Percentiles rank a stretch among this genome's conserved stretches.
Conservation (phyloP, 2,329 filamentous ascomycete species). For the Trichophyton rubrum region DNA sequence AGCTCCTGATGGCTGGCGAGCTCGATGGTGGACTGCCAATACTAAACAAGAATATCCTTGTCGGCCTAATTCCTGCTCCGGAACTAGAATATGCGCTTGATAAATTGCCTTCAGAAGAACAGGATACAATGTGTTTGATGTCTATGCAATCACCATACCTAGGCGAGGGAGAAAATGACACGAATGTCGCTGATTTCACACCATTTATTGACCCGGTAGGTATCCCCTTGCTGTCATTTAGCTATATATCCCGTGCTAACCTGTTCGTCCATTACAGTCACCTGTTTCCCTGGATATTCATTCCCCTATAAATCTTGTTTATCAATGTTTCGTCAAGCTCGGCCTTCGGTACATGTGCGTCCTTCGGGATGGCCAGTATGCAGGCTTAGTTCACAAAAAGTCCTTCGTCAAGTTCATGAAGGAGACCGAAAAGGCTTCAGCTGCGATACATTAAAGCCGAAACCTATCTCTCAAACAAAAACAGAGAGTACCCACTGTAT, state of each 20-base stretch:
- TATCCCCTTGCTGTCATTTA: slow-evolving; percentile 10
- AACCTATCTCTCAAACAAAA: background rate
- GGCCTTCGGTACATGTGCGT: slow-evolving; percentile 89
- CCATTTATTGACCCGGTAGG: slow-evolving; percentile 75
- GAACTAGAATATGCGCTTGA: slow-evolving; percentile 91
- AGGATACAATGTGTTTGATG: slow-evolving; percentile 64
- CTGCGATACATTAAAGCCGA: background rate
- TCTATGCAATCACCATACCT: slow-evolving; percentile 43
- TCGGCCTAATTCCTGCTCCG: slow-evolving; percentile 83
- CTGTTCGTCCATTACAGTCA: slow-evolving; percentile 37
- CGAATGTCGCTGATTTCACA: slow-evolving; percentile 72
- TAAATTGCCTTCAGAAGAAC: slow-evolving; percentile 59
- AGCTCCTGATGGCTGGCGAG: slow-evolving; percentile 73
- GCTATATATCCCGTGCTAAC: slow-evolving; percentile 4
- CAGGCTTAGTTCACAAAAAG: slow-evolving; percentile 94
- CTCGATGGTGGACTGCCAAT: slow-evolving; percentile 87
- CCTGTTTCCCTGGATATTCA: slow-evolving; percentile 79
- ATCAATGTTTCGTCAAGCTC: slow-evolving; percentile 91
- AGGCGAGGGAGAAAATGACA: slow-evolving; percentile 48
- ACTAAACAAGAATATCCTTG: slow-evolving; percentile 61
- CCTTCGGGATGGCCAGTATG: slow-evolving; percentile 68
- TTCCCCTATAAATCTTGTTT: slow-evolving; percentile 87
- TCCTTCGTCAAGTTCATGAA: slow-evolving; percentile 90
- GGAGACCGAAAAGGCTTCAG: slow-evolving; percentile 32
- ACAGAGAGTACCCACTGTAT: background rate